Conservation (phyloP, 352 stramenopile species). For the Phytopythium sindhum region DNA sequence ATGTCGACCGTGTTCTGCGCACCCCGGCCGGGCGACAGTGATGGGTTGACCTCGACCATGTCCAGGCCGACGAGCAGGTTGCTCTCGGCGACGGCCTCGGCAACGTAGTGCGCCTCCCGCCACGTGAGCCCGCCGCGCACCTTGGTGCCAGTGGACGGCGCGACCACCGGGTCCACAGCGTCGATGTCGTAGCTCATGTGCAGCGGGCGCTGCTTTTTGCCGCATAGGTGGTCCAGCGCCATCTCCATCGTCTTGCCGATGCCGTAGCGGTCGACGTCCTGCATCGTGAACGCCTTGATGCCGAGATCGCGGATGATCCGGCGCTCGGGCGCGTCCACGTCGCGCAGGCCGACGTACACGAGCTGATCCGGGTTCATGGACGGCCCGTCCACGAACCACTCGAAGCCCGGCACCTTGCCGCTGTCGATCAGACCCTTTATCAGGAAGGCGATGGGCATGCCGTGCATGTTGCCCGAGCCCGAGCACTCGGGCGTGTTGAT, state of each 20-base stretch:
- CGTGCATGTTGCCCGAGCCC: slow-evolving; percentile 96
- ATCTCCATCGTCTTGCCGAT: slow-evolving; percentile 97
- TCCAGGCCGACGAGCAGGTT: slow-evolving; percentile 88
- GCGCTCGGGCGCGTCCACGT: slow-evolving; percentile 92
- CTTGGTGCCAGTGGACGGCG: slow-evolving; percentile 94
- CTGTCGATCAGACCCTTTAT: slow-evolving; percentile 90
- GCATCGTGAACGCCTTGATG: slow-evolving; percentile 96
- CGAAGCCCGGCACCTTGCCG: slow-evolving; percentile 90
- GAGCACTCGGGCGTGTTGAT: slow-evolving; percentile 94
- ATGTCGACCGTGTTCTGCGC: slow-evolving; percentile 93
- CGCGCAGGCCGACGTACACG: slow-evolving; percentile 95
- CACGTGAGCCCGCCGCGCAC: slow-evolving; percentile 95
- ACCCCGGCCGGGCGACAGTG: slow-evolving; percentile 81
- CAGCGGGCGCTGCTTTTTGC: slow-evolving; percentile 86
- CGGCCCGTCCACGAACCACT: slow-evolving; percentile 88
- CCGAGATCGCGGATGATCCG: slow-evolving; percentile 87
- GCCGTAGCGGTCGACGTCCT: slow-evolving; percentile 95
- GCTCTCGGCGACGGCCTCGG: slow-evolving; percentile 90
- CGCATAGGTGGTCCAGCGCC: slow-evolving; percentile 92
- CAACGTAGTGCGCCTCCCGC: slow-evolving; percentile 96
- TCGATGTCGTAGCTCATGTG: slow-evolving; percentile 99
- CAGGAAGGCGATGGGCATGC: slow-evolving; percentile 96
- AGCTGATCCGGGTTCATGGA: slow-evolving; percentile 85
- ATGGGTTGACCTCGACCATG: slow-evolving; percentile 96
- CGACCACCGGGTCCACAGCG: slow-evolving; percentile 93